Evolutionary conservation across 345 rosid species (phyloP), one percentile per base, ranked within the genome.

Genomic region (Sonneratia caseolaris): DNA sequence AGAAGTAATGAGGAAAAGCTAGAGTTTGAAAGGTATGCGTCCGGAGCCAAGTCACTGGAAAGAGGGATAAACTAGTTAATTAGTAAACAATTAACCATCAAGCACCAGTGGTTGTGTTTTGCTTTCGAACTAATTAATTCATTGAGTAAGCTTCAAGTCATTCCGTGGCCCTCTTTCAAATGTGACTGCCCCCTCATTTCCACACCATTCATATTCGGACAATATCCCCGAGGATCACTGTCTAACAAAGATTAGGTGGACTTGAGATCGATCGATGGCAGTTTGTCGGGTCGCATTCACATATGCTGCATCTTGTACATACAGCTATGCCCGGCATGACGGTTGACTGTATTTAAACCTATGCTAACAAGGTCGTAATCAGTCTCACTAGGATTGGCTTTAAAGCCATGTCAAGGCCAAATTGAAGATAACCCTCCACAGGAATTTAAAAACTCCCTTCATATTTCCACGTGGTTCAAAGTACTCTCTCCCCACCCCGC

Each of bases 141-240:
- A 35, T 62, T 62, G 66, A 62, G 66, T 62, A 37, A 62, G 37
- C 16, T 35, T 62, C 38, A 62, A 62, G 66, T 27, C 38, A 62
- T 62, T 19, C 27, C 45, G 10, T 42, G 45, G 5, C 45, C 45
- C 45, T 42, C 10, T 42, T 42, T 27, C 32, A 42, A 42, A 42
- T 42, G 45, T 42, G 10, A 42, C 45, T 42, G 5, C 45, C 10
- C 45, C 5, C 5, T 9, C 45, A 42, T 42, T 42, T 5, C 7
- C 45, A 42, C 0, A 27, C 10, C 45, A 42, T 9, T 42, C 45
- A 42, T 42, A 42, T 42, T 42, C 45, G 5, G 45, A 9, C 0
- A 42, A 42, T 42, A 42, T 4, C 45, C 45, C 45, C 45, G 7
- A 42, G 5, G 10, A 42, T 42, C 10, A 9, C 45, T 4, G 45